phyloP scores from a whole-genome alignment of 192 early-diverging fungal genomes.

The Funneliformis mosseae region DNA sequence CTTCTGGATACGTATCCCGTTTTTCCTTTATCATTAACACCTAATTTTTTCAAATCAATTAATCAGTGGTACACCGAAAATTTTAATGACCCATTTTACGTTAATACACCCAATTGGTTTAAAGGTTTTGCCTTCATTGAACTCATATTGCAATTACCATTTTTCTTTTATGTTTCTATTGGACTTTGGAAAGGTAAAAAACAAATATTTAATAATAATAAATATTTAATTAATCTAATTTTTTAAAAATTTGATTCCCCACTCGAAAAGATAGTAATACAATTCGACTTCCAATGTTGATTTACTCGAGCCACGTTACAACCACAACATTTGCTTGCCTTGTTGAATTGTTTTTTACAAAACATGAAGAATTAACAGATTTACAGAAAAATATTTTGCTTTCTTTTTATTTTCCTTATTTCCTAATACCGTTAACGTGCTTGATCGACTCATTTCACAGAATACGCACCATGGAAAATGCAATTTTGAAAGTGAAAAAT shows the following conservation, averaged over 20 bases:
- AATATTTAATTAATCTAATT: slow-evolving; percentile 6
- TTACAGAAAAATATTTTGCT: slow-evolving; percentile 35
- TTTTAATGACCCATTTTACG: slow-evolving; percentile 68
- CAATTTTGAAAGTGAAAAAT: slow-evolving; percentile 1
- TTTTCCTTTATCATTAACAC: slow-evolving; percentile 47
- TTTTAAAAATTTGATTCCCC: background rate
- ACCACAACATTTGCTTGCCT: slow-evolving; percentile 70
- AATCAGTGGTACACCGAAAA: slow-evolving; percentile 50
- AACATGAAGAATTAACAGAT: slow-evolving; percentile 41
- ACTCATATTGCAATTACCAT: slow-evolving; percentile 64
- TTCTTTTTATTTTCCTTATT: slow-evolving; percentile 66
- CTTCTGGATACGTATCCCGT: slow-evolving; percentile 60
- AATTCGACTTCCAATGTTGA: slow-evolving; percentile 51
- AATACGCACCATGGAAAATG: background rate
- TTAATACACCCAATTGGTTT: slow-evolving; percentile 60
- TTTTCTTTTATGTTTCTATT: slow-evolving; percentile 66
- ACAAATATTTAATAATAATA: slow-evolving; percentile 6
- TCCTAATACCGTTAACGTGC: slow-evolving; percentile 56
- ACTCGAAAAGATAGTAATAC: background rate
- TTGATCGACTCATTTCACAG: background rate
- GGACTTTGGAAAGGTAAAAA: slow-evolving; percentile 56
- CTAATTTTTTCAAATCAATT: slow-evolving; percentile 35
- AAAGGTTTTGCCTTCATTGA: slow-evolving; percentile 63
- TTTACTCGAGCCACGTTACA: slow-evolving; percentile 73
- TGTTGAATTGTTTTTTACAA: slow-evolving; percentile 52